Evolutionary conservation across 2,329 filamentous ascomycete genomes (phyloP).

Genomic region (Aspergillus pseudonomiae): DNA sequence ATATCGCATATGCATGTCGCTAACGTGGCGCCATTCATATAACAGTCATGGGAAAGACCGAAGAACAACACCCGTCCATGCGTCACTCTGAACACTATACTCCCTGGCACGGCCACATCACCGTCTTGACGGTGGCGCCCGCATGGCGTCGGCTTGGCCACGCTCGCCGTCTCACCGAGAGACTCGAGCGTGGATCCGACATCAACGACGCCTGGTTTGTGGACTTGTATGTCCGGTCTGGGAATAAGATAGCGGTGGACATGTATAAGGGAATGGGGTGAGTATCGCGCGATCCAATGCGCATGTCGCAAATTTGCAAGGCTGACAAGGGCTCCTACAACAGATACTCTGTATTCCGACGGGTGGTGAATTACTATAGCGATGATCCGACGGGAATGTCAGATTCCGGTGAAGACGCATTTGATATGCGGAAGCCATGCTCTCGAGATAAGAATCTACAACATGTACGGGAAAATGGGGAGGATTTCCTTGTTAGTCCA

Average conservation of each 20-base stretch:
- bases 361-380: conserved; percentile 90
- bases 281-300: conserved; percentile 26
- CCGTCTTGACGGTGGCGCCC: conserved; percentile 88
- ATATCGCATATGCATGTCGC: neutral
- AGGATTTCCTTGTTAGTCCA: conserved; percentile 74
- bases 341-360: conserved; percentile 78
- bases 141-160: conserved; percentile 83
- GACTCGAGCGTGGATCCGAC: conserved; percentile 81
- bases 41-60: conserved; percentile 93
- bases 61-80: conserved; percentile 77
- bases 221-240: conserved; percentile 87
- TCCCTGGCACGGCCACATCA: conserved; percentile 99
- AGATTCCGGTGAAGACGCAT: conserved; percentile 75
- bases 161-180: conserved; percentile 78
- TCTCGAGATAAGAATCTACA: conserved; percentile 74
- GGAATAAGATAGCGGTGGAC: conserved; percentile 82
- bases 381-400: conserved; percentile 71
- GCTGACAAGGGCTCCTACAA: neutral
- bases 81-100: conserved; percentile 83
- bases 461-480: conserved; percentile 80
- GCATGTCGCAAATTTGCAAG: neutral
- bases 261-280: conserved; percentile 89
- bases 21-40: neutral
- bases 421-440: conserved; percentile 94
- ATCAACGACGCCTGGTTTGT: conserved; percentile 90